Evolutionary conservation across 164 flowering plant species (phyloP).

Genomic region (Vitis cinerea): DNA sequence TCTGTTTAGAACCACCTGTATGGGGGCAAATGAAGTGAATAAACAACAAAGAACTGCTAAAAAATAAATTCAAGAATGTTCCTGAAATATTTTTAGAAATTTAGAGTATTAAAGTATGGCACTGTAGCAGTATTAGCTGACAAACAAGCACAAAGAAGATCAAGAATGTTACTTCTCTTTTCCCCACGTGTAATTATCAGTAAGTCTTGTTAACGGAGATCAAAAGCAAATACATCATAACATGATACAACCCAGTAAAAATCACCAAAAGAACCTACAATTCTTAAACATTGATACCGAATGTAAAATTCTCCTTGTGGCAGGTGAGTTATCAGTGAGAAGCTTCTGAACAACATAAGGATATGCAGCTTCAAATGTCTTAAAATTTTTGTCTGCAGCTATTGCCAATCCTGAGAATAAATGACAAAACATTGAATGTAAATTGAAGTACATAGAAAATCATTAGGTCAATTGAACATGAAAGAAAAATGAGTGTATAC

Average conservation of each 20-base stretch:
- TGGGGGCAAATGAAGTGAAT: neutral
- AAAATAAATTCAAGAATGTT: neutral
- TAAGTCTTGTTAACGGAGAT: neutral
- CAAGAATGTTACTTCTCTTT: too few relatives aligned
- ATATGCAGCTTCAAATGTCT: slow-evolving; percentile 94
- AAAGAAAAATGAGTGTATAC: neutral
- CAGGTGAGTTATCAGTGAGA: slow-evolving; percentile 81
- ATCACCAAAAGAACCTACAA: neutral
- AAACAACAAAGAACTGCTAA: neutral
- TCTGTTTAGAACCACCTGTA: slow-evolving; percentile 74
- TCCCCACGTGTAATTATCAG: too few relatives aligned
- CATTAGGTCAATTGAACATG: neutral
- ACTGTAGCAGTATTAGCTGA: neutral
- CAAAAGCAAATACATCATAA: neutral
- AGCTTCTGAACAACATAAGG: slow-evolving; percentile 90
- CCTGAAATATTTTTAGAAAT: neutral
- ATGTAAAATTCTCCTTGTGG: slow-evolving; percentile 69
- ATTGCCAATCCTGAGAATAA: slow-evolving; percentile 74
- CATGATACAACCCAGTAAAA: neutral
- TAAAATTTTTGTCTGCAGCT: slow-evolving; percentile 79
- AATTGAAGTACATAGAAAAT: neutral
- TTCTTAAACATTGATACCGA: slow-evolving; percentile 50
- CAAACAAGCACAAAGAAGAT: too few relatives aligned
- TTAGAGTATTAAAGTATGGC: neutral
- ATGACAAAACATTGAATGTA: neutral